Conservation (phyloP, 768 basidiomycete species). For the Clitopilus passeckerianus region DNA sequence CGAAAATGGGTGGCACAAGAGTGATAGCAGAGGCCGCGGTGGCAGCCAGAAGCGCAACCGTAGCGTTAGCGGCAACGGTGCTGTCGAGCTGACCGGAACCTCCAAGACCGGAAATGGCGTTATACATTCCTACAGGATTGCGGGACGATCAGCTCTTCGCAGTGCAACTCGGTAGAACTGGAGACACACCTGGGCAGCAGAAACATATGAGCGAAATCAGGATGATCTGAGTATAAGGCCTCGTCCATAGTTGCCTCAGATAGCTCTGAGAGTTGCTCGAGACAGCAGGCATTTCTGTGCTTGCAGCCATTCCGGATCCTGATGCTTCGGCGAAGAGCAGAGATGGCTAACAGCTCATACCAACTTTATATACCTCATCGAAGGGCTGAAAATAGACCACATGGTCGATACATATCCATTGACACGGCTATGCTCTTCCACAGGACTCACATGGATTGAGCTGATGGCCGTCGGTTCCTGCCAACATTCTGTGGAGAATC, state of each 20-base stretch:
- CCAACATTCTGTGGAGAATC: background rate
- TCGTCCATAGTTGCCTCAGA: constrained; percentile 12
- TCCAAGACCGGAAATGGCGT: constrained; percentile 21
- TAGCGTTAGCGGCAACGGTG: constrained; percentile 24
- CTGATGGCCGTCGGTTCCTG: background rate
- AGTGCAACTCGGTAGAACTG: background rate
- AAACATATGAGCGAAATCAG: constrained; percentile 22
- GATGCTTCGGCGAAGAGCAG: background rate
- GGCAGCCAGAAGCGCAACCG: constrained; percentile 19
- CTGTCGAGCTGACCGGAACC: constrained; percentile 23
- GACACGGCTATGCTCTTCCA: background rate
- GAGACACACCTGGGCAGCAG: constrained; percentile 19
- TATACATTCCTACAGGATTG: constrained; percentile 19
- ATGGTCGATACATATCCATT: background rate
- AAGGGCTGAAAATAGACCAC: background rate
- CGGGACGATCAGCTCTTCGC: background rate
- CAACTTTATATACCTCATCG: background rate
- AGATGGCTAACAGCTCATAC: background rate
- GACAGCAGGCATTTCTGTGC: background rate
- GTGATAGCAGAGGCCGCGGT: constrained; percentile 23
- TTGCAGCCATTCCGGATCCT: background rate
- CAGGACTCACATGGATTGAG: background rate
- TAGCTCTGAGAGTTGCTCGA: background rate
- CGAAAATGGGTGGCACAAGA: constrained; percentile 21
- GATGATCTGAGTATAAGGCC: constrained; percentile 21